phyloP scores from a whole-genome alignment of 306 rosid species.

The Vigna radiata region DNA sequence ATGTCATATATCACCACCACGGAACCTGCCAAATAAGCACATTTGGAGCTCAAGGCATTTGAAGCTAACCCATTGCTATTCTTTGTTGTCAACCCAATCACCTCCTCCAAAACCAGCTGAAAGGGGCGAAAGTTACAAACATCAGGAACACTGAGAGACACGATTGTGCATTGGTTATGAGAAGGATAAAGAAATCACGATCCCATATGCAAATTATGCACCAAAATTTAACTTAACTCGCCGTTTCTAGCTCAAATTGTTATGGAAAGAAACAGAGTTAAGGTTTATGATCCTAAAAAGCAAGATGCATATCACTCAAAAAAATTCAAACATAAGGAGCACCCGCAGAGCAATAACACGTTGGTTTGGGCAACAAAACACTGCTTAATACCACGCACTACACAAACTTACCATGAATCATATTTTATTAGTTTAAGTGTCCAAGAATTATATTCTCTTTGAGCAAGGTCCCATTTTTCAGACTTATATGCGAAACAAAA shows the following conservation, averaged over 20 bases:
- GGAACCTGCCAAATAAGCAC: slow-evolving; percentile 71
- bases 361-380: background rate
- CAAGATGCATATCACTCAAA: background rate
- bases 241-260: slow-evolving; percentile 3
- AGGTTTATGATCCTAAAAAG: slow-evolving; percentile 10
- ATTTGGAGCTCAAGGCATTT: slow-evolving; percentile 46
- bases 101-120: slow-evolving; percentile 73
- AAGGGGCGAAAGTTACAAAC: slow-evolving; percentile 1
- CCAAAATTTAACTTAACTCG: background rate
- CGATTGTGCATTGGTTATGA: background rate
- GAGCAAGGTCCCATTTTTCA: background rate
- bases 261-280: background rate
- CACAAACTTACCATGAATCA: background rate
- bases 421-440: background rate
- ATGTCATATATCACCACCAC: slow-evolving; percentile 72
- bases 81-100: slow-evolving; percentile 70
- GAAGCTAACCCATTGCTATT: slow-evolving; percentile 71
- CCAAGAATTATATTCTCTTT: background rate
- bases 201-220: background rate
- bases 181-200: background rate
- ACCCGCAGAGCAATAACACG: background rate
- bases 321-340: background rate
- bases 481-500: background rate
- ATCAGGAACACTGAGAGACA: background rate
- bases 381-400: background rate